phyloP scores from a whole-genome alignment of 164 flowering plant genomes.

The Stephania yunnanensis region DNA sequence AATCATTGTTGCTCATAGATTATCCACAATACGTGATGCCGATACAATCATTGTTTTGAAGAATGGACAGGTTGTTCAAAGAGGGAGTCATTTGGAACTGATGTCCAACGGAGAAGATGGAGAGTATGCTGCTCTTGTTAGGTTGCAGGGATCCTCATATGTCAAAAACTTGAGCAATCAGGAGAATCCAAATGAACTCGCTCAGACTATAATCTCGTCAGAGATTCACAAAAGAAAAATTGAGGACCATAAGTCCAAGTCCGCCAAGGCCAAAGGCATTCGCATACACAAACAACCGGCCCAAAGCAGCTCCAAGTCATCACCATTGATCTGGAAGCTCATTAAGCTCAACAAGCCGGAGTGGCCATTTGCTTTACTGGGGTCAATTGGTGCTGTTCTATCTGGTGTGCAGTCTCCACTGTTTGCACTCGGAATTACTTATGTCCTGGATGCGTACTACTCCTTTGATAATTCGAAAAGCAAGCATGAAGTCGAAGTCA shows the following conservation, averaged over 20 bases:
- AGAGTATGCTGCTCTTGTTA: constrained; percentile 58
- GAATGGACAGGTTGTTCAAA: constrained; percentile 59
- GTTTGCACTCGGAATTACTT: constrained; percentile 61
- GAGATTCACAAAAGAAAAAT: constrained; percentile 17
- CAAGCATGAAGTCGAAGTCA: constrained; percentile 36
- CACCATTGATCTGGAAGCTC: constrained; percentile 46
- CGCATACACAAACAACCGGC: constrained; percentile 4
- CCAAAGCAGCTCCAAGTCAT: constrained; percentile 13
- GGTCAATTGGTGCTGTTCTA: constrained; percentile 61
- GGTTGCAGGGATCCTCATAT: constrained; percentile 35
- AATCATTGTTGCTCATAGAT: constrained; percentile 53
- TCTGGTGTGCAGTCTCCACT: constrained; percentile 67
- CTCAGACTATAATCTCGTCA: constrained; percentile 19
- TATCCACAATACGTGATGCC: constrained; percentile 48
- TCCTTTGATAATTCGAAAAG: constrained; percentile 33
- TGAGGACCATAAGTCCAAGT: constrained; percentile 13
- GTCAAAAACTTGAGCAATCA: constrained; percentile 5
- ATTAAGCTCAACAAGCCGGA: constrained; percentile 55
- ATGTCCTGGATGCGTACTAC: constrained; percentile 49
- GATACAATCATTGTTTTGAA: constrained; percentile 48
- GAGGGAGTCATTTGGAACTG: constrained; percentile 52
- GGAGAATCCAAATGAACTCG: constrained; percentile 10
- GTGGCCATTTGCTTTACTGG: constrained; percentile 65
- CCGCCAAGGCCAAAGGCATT: constrained; percentile 15
- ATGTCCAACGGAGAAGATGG: constrained; percentile 37